These are phyloP conservation scores for Calonectria pseudoturangicola DNA, from an alignment of 2,329 filamentous ascomycete species.

Conservation along the genomic window DNA sequence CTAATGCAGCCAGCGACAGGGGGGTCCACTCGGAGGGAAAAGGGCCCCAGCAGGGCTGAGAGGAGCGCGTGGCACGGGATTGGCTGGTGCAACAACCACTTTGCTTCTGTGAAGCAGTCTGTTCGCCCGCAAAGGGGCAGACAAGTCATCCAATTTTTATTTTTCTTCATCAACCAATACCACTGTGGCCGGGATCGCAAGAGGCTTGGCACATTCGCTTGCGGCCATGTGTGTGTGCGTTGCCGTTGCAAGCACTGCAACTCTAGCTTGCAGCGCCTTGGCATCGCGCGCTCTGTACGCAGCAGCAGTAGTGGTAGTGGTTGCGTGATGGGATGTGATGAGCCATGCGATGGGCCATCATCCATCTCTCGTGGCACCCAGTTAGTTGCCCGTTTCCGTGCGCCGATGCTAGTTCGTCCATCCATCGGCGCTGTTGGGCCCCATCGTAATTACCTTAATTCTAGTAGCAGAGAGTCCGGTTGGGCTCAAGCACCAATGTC, in stretches of 20 bases:
- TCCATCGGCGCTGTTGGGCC: conserved; percentile 6
- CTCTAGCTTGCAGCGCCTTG: too few relatives aligned
- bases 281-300: too few relatives aligned
- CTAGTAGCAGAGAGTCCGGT: conserved; percentile 11
- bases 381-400: background rate
- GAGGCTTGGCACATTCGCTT: background rate
- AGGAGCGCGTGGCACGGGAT: background rate
- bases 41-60: conserved; percentile 23
- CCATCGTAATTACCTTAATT: conserved; percentile 26
- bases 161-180: background rate
- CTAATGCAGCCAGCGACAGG: conserved; percentile 32
- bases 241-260: too few relatives aligned
- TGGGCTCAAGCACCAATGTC: conserved; percentile 22
- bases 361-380: too few relatives aligned
- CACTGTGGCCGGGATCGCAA: background rate
- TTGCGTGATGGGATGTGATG: too few relatives aligned
- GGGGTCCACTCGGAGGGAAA: background rate
- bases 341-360: too few relatives aligned
- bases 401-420: conserved; percentile 19
- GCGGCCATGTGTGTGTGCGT: too few relatives aligned
- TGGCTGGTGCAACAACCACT: conserved; percentile 10
- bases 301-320: too few relatives aligned
- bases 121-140: background rate
- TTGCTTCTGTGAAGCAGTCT: conserved; percentile 12
- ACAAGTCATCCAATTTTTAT: conserved; percentile 1